Conservation (phyloP, 164 flowering plant species). For the Macadamia tetraphylla region DNA sequence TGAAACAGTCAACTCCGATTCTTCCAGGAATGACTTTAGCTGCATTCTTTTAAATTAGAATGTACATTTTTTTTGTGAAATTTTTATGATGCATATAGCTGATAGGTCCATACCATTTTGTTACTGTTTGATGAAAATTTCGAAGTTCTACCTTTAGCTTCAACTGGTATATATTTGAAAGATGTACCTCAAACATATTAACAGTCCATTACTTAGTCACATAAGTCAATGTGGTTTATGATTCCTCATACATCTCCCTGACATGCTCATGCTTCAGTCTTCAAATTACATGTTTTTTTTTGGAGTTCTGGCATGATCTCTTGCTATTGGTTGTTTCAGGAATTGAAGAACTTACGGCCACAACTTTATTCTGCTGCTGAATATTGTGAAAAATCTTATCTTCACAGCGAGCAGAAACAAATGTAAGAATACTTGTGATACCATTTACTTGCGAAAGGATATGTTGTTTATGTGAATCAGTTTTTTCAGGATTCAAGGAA, state of each 20-base stretch:
- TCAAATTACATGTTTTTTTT: not conserved
- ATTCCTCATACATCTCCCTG: not conserved
- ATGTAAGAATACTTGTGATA: conserved; percentile 1
- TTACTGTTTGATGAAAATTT: too few species aligned
- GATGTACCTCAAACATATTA: not conserved
- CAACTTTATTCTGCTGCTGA: conserved; percentile 11
- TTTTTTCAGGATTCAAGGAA: not conserved
- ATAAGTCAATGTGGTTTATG: not conserved
- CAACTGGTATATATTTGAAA: not conserved
- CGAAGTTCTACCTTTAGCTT: not conserved
- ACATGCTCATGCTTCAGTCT: not conserved
- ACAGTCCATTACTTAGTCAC: not conserved
- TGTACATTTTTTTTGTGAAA: too few species aligned
- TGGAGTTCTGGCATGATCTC: not conserved
- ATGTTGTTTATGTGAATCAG: not conserved
- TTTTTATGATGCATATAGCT: too few species aligned
- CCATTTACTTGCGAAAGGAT: not conserved
- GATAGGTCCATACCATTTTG: too few species aligned
- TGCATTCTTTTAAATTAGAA: too few species aligned
- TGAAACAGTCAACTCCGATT: too few species aligned
- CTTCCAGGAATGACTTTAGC: too few species aligned
- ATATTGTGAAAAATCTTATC: conserved; percentile 84
- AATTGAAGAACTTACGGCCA: conserved; percentile 9
- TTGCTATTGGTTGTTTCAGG: not conserved
- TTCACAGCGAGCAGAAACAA: conserved; percentile 66